These are phyloP conservation scores for Adansonia gregorii DNA, from an alignment of 441 rosid species.

Conservation along the genomic window DNA sequence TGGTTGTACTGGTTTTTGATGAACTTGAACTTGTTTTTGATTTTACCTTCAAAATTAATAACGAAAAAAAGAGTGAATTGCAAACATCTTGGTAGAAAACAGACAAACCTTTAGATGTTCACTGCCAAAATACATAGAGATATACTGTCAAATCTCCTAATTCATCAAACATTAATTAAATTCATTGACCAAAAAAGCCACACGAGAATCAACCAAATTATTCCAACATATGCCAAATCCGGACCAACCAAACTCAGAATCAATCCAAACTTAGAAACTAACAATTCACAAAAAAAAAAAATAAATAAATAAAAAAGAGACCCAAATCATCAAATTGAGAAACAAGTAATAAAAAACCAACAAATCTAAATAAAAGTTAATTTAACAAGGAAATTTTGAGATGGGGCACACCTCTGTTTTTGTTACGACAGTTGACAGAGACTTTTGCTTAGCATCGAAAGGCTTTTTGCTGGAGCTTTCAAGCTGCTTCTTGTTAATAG, in stretches of 20 bases:
- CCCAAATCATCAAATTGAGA: conserved; percentile 30
- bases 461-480: conserved; percentile 46
- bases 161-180: conserved; percentile 23
- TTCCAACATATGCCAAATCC: neutral
- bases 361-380: conserved; percentile 9
- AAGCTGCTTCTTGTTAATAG: conserved; percentile 53
- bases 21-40: conserved; percentile 51
- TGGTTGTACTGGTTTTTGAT: conserved; percentile 47
- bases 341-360: conserved; percentile 12
- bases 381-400: neutral
- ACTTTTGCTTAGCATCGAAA: conserved; percentile 49
- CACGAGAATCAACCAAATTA: neutral
- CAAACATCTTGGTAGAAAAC: neutral
- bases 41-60: conserved; percentile 46
- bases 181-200: conserved; percentile 1
- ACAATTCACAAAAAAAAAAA: conserved; percentile 3
- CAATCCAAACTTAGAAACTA: conserved; percentile 16
- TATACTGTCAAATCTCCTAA: conserved; percentile 12
- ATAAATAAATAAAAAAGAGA: no score
- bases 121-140: neutral
- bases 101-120: neutral
- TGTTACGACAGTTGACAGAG: conserved; percentile 41
- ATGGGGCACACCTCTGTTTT: conserved; percentile 67
- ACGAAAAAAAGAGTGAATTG: conserved; percentile 10
- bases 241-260: neutral